Base-by-base conservation (phyloP, 2,329 filamentous ascomycete species). In the Colletotrichum chlorophyti region DNA sequence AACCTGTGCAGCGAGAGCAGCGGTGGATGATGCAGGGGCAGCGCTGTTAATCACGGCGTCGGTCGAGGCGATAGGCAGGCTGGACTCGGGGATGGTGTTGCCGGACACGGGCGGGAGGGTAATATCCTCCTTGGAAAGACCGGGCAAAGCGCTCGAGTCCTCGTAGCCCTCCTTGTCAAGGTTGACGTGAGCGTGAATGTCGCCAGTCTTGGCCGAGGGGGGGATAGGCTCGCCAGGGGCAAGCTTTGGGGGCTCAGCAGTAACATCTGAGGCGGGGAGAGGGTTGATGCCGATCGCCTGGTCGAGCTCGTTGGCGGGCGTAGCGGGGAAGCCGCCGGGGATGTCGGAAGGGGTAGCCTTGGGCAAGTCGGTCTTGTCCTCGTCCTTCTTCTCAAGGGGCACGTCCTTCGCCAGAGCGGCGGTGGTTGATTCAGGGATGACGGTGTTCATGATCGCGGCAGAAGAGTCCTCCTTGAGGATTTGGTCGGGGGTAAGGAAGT, bases 161-260 rank as follows among this genome's bases (percentile, higher is more conserved):
- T 96, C 89, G 74, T 97, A 98, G 2, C 91, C 94, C 65, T 87
- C 91, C 72, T 92, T 84, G 72, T 97, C 93, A 17, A 91, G 83
- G 68, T 88, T 85, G 68, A 97, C 83, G 47, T 92, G 88, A 60
- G 79, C 78, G 71, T 91, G 89, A 66, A 85, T 79, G 64, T 89
- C 88, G 72, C 91, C 90, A 48, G 82, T 74, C 43, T 86, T 87
- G 65, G 93, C 69, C 23, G 83, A 82, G 43, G 90, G 82, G 35
- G 93, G 93, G 9, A 97, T 83, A 72, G 88, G 86, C 77, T 96
- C 91, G 66, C 93, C 93, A 4, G 93, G 90, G 21, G 84, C 83
- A 52, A 96, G 82, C 67, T 84, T 82, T 71, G 97, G 84, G 7
- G 94, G 93, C 74, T 97, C 97, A 58, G 92, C 85, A 31, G 76